phyloP scores from a whole-genome alignment of 2,329 filamentous ascomycete species.

The Hypoxylon sp. region DNA sequence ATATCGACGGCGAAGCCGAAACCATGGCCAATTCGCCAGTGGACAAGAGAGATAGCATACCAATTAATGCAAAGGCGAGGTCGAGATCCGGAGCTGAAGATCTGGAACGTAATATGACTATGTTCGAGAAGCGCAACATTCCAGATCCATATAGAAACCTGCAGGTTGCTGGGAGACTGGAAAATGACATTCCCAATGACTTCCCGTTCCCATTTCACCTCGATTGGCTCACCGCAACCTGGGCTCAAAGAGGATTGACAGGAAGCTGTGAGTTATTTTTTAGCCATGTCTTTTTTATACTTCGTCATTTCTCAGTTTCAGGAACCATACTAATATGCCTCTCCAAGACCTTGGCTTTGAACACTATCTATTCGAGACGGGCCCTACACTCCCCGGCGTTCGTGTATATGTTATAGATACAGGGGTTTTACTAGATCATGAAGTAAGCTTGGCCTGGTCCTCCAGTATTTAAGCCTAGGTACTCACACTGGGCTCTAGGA shows the following conservation, averaged over 20 bases:
- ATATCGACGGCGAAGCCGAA: background rate
- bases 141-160: background rate
- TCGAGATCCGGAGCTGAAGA: background rate
- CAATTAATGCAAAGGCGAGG: background rate
- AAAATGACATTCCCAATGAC: background rate
- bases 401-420: background rate
- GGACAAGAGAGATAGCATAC: background rate
- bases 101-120: background rate
- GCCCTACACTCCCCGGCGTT: background rate
- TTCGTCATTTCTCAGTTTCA: background rate
- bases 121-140: background rate
- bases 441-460: background rate
- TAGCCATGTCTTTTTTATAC: background rate
- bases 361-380: background rate
- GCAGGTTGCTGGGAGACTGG: background rate
- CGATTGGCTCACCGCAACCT: background rate
- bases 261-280: background rate
- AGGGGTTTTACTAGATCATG: background rate
- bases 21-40: background rate
- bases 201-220: background rate
- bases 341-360: background rate
- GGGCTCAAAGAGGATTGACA: background rate
- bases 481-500: background rate
- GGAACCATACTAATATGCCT: background rate
- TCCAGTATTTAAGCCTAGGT: background rate